Conservation (phyloP, 2,329 filamentous ascomycete genomes). For the Claviceps monticola region DNA sequence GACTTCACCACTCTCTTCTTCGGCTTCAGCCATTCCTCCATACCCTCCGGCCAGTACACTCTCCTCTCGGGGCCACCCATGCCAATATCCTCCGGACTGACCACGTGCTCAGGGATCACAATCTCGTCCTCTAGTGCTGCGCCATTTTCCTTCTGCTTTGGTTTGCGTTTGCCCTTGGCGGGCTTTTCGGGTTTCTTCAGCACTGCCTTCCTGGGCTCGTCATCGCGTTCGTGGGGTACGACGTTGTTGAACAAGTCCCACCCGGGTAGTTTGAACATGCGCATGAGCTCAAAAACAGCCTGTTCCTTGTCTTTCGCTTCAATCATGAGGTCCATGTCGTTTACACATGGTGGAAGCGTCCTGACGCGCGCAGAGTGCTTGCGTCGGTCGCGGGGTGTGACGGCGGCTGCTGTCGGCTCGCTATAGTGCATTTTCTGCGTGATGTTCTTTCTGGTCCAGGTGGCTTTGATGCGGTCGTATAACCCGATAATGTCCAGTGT, state of each 20-base stretch:
- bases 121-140: slow-evolving; percentile 23
- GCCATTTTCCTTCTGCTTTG: slow-evolving; percentile 10
- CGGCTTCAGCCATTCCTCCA: slow-evolving; percentile 81
- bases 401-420: slow-evolving; percentile 49
- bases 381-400: slow-evolving; percentile 63
- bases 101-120: slow-evolving; percentile 24
- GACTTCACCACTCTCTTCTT: slow-evolving; percentile 56
- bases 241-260: slow-evolving; percentile 64
- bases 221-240: slow-evolving; percentile 59
- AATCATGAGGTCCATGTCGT: slow-evolving; percentile 94
- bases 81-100: slow-evolving; percentile 56
- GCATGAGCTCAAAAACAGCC: slow-evolving; percentile 88
- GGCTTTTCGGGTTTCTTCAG: slow-evolving; percentile 26
- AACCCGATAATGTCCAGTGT: slow-evolving; percentile 66
- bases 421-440: slow-evolving; percentile 97
- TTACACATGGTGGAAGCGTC: slow-evolving; percentile 67
- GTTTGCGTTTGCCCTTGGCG: slow-evolving; percentile 24
- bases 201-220: slow-evolving; percentile 46
- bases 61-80: slow-evolving; percentile 76
- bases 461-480: slow-evolving; percentile 64
- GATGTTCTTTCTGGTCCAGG: slow-evolving; percentile 73
- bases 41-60: slow-evolving; percentile 82
- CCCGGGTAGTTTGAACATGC: slow-evolving; percentile 70
- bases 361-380: slow-evolving; percentile 75
- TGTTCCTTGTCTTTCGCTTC: slow-evolving; percentile 98